Percentiles rank a stretch among this genome's conserved stretches.
phyloP scores from a whole-genome alignment of 176 grass and related monocot species.

The Alloteropsis semialata region DNA sequence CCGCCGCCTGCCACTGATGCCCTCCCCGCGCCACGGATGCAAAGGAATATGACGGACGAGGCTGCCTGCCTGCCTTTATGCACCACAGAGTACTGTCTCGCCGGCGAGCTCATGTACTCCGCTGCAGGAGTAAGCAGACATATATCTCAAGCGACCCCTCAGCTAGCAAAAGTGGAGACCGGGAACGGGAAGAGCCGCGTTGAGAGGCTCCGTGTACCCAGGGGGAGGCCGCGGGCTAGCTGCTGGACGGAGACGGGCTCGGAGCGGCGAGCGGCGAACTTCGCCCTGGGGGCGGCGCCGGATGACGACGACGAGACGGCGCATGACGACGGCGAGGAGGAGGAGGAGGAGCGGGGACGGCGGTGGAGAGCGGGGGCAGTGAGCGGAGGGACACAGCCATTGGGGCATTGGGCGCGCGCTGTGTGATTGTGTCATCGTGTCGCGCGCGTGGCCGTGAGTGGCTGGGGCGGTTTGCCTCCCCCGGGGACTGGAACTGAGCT shows the following conservation, averaged over 20 bases:
- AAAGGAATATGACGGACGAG: too few relatives aligned
- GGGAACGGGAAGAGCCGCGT: too few relatives aligned
- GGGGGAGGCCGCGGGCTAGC: slow-evolving; percentile 72
- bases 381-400: slow-evolving; percentile 48
- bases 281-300: slow-evolving; percentile 69
- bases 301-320: slow-evolving; percentile 46
- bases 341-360: slow-evolving; percentile 34
- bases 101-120: slow-evolving; percentile 18
- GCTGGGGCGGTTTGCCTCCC: slow-evolving; percentile 11
- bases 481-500: neutral
- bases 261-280: slow-evolving; percentile 74
- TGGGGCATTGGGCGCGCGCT: neutral
- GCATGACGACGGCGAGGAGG: slow-evolving; percentile 24
- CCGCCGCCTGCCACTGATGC: too few relatives aligned
- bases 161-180: neutral
- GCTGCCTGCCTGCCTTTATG: too few relatives aligned
- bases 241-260: slow-evolving; percentile 71
- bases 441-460: slow-evolving; percentile 16
- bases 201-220: slow-evolving; percentile 45
- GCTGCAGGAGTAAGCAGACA: slow-evolving; percentile 33
- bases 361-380: slow-evolving; percentile 25
- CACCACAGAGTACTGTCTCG: too few relatives aligned
- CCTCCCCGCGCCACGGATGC: too few relatives aligned
- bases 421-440: neutral
- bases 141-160: neutral